Evolutionary conservation across 768 basidiomycete species (phyloP).

Genomic region (Hygrophorus russula): DNA sequence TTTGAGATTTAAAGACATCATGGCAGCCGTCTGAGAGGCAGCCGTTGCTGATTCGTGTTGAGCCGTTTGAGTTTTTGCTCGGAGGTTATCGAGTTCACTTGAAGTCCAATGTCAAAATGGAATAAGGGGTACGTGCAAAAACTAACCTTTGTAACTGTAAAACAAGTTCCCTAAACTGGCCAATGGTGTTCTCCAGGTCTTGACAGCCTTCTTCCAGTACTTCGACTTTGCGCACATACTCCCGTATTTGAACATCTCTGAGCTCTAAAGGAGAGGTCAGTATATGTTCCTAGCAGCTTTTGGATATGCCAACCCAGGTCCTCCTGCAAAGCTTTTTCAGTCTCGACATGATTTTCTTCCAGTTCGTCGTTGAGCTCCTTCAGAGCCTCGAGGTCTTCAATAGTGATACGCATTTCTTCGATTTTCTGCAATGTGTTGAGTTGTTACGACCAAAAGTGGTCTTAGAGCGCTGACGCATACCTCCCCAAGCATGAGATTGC

Average conservation of each 20-base stretch:
- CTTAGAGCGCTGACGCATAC: constrained; percentile 23
- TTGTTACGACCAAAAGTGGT: not conserved
- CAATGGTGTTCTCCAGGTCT: constrained; percentile 82
- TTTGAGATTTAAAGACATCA: constrained; percentile 92
- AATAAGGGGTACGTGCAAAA: constrained; percentile 3
- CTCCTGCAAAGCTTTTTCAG: constrained; percentile 82
- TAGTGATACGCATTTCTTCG: constrained; percentile 92
- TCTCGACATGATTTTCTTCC: constrained; percentile 92
- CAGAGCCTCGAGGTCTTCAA: constrained; percentile 92
- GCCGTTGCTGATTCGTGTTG: constrained; percentile 76
- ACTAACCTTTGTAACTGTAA: constrained; percentile 65
- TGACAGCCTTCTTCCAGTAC: constrained; percentile 66
- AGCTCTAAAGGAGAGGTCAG: constrained; percentile 29
- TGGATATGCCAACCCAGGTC: constrained; percentile 57
- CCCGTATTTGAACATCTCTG: constrained; percentile 62
- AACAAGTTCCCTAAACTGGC: constrained; percentile 90
- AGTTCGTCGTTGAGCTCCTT: constrained; percentile 96
- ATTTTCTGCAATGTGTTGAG: constrained; percentile 54
- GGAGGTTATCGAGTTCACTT: constrained; percentile 80
- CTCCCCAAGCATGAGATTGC: constrained; percentile 87
- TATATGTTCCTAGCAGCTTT: not conserved
- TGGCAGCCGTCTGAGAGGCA: constrained; percentile 80
- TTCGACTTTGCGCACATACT: constrained; percentile 53
- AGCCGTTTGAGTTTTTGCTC: constrained; percentile 75
- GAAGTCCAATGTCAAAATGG: not conserved